These are phyloP conservation scores for Melanopsichium pennsylvanicum DNA, from an alignment of 1,284 basidiomycete genomes.

Conservation along the genomic window DNA sequence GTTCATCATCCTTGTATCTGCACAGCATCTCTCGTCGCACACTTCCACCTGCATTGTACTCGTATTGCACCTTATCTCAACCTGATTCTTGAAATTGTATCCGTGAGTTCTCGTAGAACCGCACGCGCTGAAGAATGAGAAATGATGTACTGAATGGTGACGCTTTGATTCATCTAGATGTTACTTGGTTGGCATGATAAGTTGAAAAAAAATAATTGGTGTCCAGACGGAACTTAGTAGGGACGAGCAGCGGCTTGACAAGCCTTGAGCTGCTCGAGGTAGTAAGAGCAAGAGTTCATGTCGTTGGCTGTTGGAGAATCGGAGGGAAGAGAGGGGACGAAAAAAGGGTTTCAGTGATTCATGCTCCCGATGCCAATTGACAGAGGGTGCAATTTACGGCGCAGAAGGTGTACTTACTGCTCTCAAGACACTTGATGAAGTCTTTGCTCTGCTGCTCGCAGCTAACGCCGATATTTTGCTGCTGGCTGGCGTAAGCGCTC, in stretches of 20 bases:
- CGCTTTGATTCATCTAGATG: slow-evolving; percentile 14
- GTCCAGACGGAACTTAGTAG: slow-evolving; percentile 38
- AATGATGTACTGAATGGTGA: slow-evolving; percentile 19
- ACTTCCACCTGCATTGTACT: neutral
- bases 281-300: slow-evolving; percentile 71
- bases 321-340: neutral
- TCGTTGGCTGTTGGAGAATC: slow-evolving; percentile 67
- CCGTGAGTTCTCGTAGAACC: too few relatives aligned
- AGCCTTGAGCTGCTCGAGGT: slow-evolving; percentile 68
- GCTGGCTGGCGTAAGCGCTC: slow-evolving; percentile 27
- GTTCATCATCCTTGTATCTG: neutral
- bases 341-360: slow-evolving; percentile 3
- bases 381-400: neutral
- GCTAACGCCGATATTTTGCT: slow-evolving; percentile 62
- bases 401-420: slow-evolving; percentile 34
- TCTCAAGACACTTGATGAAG: slow-evolving; percentile 59
- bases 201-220: neutral
- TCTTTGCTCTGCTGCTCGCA: slow-evolving; percentile 71
- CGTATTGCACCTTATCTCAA: too few relatives aligned
- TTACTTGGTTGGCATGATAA: slow-evolving; percentile 3
- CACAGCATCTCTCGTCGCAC: slow-evolving; percentile 1
- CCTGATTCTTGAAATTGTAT: too few relatives aligned
- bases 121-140: too few relatives aligned
- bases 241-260: slow-evolving; percentile 64
- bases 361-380: neutral